Evolutionary conservation across 371 early-diverging fungal species (phyloP).

Genomic region (Catenaria anguillulae): DNA sequence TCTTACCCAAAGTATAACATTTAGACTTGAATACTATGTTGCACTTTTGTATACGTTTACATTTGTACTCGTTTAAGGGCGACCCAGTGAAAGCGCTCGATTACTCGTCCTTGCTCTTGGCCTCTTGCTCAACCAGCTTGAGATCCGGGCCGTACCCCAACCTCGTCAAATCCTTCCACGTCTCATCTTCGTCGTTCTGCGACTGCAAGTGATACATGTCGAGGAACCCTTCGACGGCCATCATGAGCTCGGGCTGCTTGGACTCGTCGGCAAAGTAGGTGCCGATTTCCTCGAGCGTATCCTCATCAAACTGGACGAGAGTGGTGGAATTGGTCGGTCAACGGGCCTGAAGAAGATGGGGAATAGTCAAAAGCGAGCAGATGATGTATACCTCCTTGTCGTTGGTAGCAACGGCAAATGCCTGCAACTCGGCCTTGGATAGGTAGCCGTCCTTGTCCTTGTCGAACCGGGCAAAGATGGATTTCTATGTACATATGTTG

Average conservation of each 20-base stretch:
- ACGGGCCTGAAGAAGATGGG: neutral
- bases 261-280: conserved; percentile 40
- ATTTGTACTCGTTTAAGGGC: too few relatives aligned
- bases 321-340: neutral
- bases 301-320: conserved; percentile 46
- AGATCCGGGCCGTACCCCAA: conserved; percentile 37
- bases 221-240: conserved; percentile 32
- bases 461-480: conserved; percentile 52
- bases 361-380: conserved; percentile 12
- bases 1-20: too few relatives aligned
- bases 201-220: conserved; percentile 61
- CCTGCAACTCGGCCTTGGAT: conserved; percentile 42
- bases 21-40: too few relatives aligned
- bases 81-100: too few relatives aligned
- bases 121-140: conserved; percentile 20
- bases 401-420: conserved; percentile 53
- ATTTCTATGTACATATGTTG: conserved; percentile 15
- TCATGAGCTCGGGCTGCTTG: conserved; percentile 16
- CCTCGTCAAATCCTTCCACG: conserved; percentile 51
- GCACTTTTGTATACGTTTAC: too few relatives aligned
- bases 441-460: conserved; percentile 46
- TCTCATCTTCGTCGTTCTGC: conserved; percentile 48
- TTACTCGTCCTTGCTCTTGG: too few relatives aligned
- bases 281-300: conserved; percentile 40
- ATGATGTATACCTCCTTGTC: conserved; percentile 54